Base-by-base conservation (phyloP, 805 yeast species). In the Candida germanica region DNA sequence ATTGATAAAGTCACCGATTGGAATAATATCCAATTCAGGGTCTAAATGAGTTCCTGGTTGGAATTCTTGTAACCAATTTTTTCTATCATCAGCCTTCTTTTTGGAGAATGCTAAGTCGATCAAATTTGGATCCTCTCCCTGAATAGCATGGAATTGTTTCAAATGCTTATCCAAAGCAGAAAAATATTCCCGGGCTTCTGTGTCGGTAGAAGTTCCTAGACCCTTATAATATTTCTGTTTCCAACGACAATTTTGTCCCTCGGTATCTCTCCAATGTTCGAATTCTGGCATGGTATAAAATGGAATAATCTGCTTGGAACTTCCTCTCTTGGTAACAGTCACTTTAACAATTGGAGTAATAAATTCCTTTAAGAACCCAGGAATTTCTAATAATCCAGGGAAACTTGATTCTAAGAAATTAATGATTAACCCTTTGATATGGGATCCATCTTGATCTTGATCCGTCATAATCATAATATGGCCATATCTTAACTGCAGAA, bases 401-500 rank as follows among this genome's bases (percentile, higher is more conserved):
- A 93, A 93, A 21, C 95, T 83, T 4, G 91, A 76, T 59, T 91
- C 98, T 40, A 93, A 66, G 53, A 93, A 93, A 58, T 93, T 93
- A 53, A 93, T 93, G 39, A 93, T 77, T 47, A 93, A 73, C 46
- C 98, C 98, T 58, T 93, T 93, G 58, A 93, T 93, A 68, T 93
- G 98, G 12, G 95, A 84, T 43, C 98, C 98, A 73, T 93, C 98
- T 50, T 89, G 95, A 87, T 93, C 98, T 65, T 93, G 98, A 83
- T 93, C 98, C 5, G 98, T 88, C 98, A 93, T 93, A 56, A 93
- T 88, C 98, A 93, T 93, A 34, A 93, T 75, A 58, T 88, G 96
- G 24, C 98, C 98, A 55, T 93, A 93, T 58, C 98, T 79, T 44
- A 93, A 68, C 3, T 83, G 79, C 39, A 76, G 75, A 11, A 84